phyloP scores from a whole-genome alignment of 2,329 filamentous ascomycete genomes.

The Phaeosphaeriaceae sp. region DNA sequence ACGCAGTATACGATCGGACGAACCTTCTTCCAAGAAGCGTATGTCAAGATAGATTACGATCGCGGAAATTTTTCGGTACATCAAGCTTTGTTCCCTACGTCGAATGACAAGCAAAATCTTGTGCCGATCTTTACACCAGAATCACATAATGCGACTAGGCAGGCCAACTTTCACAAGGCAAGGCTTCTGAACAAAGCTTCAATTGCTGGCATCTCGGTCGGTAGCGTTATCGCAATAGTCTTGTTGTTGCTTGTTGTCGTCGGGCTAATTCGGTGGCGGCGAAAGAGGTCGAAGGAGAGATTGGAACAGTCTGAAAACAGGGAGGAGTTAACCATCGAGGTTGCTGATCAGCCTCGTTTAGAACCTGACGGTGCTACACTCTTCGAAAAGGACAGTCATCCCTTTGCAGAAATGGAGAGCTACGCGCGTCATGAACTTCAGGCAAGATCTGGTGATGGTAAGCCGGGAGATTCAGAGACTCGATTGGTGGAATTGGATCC shows the following conservation, averaged over 20 bases:
- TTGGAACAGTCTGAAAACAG: background rate
- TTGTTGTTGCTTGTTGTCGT: background rate
- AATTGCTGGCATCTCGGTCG: constrained; percentile 6
- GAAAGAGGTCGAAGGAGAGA: background rate
- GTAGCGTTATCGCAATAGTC: background rate
- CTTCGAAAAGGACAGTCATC: constrained; percentile 10
- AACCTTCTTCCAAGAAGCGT: constrained; percentile 71
- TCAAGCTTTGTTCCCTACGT: constrained; percentile 14
- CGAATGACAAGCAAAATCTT: constrained; percentile 10
- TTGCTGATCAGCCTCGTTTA: constrained; percentile 6
- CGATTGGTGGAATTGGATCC: background rate
- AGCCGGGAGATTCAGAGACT: background rate
- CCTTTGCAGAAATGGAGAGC: constrained; percentile 14
- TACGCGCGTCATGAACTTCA: constrained; percentile 8
- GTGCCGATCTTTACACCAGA: constrained; percentile 4
- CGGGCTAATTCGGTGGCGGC: background rate
- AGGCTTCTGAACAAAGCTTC: background rate
- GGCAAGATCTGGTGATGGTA: background rate
- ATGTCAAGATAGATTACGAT: constrained; percentile 54
- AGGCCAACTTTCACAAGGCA: background rate
- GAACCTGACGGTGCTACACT: constrained; percentile 12
- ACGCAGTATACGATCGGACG: constrained; percentile 68
- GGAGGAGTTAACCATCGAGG: background rate
- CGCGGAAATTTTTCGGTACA: constrained; percentile 43
- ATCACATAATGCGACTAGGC: background rate